phyloP scores from a whole-genome alignment of 345 rosid species.

The Arabidopsis thaliana region DNA sequence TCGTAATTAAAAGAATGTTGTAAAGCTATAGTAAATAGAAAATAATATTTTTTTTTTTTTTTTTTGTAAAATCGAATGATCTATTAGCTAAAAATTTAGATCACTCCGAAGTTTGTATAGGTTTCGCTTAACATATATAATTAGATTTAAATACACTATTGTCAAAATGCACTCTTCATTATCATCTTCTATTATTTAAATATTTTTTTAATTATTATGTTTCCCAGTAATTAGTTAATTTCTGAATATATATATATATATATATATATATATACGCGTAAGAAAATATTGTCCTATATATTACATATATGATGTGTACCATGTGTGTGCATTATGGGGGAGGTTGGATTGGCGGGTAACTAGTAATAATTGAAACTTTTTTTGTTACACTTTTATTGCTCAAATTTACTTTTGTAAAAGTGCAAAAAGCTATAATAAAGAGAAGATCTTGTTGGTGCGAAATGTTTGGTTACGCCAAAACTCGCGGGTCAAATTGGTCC shows the following conservation, averaged over 20 bases:
- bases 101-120: too few relatives aligned
- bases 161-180: too few relatives aligned
- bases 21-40: neutral
- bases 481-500: conserved; percentile 46
- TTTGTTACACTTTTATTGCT: conserved; percentile 42
- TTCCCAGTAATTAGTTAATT: neutral
- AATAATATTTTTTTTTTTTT: neutral
- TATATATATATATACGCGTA: neutral
- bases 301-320: conserved; percentile 36
- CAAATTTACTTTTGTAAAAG: conserved; percentile 45
- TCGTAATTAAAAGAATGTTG: neutral
- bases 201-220: too few relatives aligned
- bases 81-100: neutral
- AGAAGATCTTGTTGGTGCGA: conserved; percentile 46
- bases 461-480: conserved; percentile 46
- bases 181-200: too few relatives aligned
- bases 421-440: conserved; percentile 39
- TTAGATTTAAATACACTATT: too few relatives aligned
- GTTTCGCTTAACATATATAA: too few relatives aligned
- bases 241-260: neutral
- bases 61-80: neutral
- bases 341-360: conserved; percentile 46
- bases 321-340: conserved; percentile 42
- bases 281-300: neutral
- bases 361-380: conserved; percentile 42